phyloP scores from a whole-genome alignment of 2,329 filamentous ascomycete genomes.

The Emmonsiellopsis sp. region DNA sequence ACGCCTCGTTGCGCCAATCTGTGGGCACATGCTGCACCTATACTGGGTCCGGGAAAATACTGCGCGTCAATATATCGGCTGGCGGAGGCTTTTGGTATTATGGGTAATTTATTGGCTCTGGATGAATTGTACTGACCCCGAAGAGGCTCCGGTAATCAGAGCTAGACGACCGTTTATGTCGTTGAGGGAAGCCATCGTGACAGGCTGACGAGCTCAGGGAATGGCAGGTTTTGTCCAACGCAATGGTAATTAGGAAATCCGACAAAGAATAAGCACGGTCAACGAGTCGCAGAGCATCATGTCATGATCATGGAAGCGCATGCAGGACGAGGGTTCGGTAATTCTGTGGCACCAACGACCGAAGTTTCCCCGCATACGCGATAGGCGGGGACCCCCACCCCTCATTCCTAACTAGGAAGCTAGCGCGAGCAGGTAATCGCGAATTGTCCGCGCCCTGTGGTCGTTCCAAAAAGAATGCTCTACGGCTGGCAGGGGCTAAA shows the following conservation, averaged over 20 bases:
- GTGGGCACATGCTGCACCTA: constrained; percentile 49
- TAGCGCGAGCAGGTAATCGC: constrained; percentile 1
- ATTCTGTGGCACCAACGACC: background rate
- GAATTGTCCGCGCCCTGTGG: background rate
- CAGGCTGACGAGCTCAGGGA: constrained; percentile 4
- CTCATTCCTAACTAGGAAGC: constrained; percentile 4
- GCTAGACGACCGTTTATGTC: constrained; percentile 46
- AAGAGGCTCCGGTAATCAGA: constrained; percentile 52
- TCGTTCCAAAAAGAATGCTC: background rate
- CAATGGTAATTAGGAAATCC: background rate
- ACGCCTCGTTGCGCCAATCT: constrained; percentile 44
- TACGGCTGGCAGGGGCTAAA: background rate
- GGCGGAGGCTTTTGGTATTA: background rate
- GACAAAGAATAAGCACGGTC: background rate
- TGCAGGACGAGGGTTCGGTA: background rate
- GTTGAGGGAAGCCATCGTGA: constrained; percentile 27
- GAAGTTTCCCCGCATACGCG: background rate
- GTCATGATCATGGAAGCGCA: background rate
- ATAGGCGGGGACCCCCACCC: background rate
- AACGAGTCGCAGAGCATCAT: background rate
- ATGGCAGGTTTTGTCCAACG: background rate
- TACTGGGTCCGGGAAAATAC: constrained; percentile 32
- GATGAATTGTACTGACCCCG: constrained; percentile 38
- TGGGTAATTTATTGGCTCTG: background rate
- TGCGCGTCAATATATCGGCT: background rate